Conservation (phyloP, 495 filamentous ascomycete genomes). For the Aspergillus diversus region DNA sequence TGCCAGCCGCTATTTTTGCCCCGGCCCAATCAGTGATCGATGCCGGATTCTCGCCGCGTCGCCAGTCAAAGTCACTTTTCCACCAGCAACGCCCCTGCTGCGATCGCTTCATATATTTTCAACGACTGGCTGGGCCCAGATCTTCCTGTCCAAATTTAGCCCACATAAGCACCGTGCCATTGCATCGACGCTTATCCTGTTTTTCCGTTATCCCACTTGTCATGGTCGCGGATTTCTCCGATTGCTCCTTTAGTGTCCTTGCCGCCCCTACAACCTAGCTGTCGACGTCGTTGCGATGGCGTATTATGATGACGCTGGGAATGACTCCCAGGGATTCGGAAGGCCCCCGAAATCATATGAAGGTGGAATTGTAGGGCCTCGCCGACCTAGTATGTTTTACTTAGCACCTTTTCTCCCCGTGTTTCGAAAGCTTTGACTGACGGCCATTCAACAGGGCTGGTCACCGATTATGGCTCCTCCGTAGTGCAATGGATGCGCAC, state of each 20-base stretch:
- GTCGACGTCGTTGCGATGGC: slow-evolving; percentile 37
- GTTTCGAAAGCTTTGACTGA: not conserved
- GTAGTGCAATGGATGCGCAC: slow-evolving; percentile 92
- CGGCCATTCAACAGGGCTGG: slow-evolving; percentile 52
- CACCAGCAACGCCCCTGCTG: not conserved
- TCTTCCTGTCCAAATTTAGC: slow-evolving; percentile 6
- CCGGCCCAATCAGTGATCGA: slow-evolving; percentile 18
- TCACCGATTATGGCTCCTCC: slow-evolving; percentile 94
- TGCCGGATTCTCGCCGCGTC: slow-evolving; percentile 3
- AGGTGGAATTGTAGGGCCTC: slow-evolving; percentile 41
- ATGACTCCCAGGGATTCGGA: slow-evolving; percentile 38
- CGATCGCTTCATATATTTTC: not conserved
- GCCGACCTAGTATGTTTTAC: slow-evolving; percentile 45
- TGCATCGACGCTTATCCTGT: slow-evolving; percentile 7
- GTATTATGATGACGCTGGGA: slow-evolving; percentile 47
- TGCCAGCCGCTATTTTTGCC: not conserved
- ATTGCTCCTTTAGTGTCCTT: slow-evolving; percentile 15
- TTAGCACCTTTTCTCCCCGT: not conserved
- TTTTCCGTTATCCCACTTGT: slow-evolving; percentile 12
- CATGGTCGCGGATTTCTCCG: slow-evolving; percentile 20
- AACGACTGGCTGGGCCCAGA: slow-evolving; percentile 5
- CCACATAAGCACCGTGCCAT: slow-evolving; percentile 3
- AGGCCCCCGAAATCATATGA: slow-evolving; percentile 43
- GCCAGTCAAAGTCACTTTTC: slow-evolving; percentile 6
- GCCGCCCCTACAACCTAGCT: slow-evolving; percentile 10